Evolutionary conservation across 257 asterid species (phyloP), one percentile per base, ranked within the genome.

Genomic region (Eucommia ulmoides): DNA sequence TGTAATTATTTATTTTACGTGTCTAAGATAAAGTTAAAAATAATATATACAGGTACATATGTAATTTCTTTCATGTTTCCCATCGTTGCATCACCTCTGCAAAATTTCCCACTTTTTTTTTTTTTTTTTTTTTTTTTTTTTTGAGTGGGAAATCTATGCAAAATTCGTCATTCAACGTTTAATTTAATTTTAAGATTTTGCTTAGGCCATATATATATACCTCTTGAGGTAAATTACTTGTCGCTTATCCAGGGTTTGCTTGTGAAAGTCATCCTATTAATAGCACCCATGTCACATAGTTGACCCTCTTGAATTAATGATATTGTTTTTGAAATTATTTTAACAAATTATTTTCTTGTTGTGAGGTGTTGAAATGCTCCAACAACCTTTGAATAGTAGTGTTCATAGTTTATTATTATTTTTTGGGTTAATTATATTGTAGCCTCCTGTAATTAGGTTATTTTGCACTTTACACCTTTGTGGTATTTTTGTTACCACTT

Each of bases 191-290:
- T 8, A 8, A 0, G 21, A 54, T 49, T 72, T 75, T 48, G 29
- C 70, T 66, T 52, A 58, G 67, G 48, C n/a, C n/a, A n/a, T n/a
- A n/a, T n/a, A 25, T 55, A 51, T 54, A 68, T 55, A 41, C 61
- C 52, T 44, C 33, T 63, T 60, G 12, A 8, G 58, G 73, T 58
- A n/a, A 65, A 64, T 70, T 77, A 77, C 70, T 66, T 68, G 80
- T 60, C 77, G 44, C 44, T 55, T 52, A 56, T 64, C 12, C 21
- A 67, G 50, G 41, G 44, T 23, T 56, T 57, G 45, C 53, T 56
- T 53, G 52, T 4, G 24, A 20, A 18, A 22, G 50, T 24, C 52
- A 54, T 67, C 87, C 65, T 50, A 75, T n/a, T n/a, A 62, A 70
- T 65, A 70, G 12, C 8, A 4, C 12, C 38, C 38, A 26, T 12